These are phyloP conservation scores for Cunninghamia lanceolata DNA, from an alignment of 75 land plant species.

Conservation along the genomic window DNA sequence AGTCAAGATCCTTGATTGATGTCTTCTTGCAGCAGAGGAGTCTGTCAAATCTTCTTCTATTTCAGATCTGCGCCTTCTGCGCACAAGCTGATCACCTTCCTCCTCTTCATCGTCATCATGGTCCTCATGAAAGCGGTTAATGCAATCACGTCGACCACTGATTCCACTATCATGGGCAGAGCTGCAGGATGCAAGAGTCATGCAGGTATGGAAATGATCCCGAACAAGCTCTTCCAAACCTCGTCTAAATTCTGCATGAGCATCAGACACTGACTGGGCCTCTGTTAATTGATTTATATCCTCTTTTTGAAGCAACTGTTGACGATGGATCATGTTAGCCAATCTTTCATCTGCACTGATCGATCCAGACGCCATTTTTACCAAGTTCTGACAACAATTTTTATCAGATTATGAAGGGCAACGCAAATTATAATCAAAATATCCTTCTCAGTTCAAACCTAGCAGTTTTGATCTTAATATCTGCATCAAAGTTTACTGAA, in stretches of 20 bases:
- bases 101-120: constrained; percentile 15
- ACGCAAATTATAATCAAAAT: background rate
- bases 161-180: constrained; percentile 29
- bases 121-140: constrained; percentile 7
- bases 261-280: constrained; percentile 34
- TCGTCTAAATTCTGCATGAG: constrained; percentile 54
- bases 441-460: background rate
- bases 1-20: constrained; percentile 66
- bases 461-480: background rate
- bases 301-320: constrained; percentile 67
- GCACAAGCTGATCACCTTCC: constrained; percentile 40
- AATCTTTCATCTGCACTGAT: constrained; percentile 16
- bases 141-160: constrained; percentile 22
- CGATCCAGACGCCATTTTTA: constrained; percentile 5
- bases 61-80: constrained; percentile 51
- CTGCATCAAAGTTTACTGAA: background rate
- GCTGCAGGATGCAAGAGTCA: constrained; percentile 78
- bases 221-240: constrained; percentile 85
- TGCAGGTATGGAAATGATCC: constrained; percentile 73
- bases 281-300: constrained; percentile 29
- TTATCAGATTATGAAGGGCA: background rate
- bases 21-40: constrained; percentile 55
- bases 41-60: constrained; percentile 49
- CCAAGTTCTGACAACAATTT: background rate
- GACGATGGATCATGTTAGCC: constrained; percentile 41